Evolutionary conservation across 2,329 filamentous ascomycete genomes (phyloP).

Genomic region (Penicillium carneum): DNA sequence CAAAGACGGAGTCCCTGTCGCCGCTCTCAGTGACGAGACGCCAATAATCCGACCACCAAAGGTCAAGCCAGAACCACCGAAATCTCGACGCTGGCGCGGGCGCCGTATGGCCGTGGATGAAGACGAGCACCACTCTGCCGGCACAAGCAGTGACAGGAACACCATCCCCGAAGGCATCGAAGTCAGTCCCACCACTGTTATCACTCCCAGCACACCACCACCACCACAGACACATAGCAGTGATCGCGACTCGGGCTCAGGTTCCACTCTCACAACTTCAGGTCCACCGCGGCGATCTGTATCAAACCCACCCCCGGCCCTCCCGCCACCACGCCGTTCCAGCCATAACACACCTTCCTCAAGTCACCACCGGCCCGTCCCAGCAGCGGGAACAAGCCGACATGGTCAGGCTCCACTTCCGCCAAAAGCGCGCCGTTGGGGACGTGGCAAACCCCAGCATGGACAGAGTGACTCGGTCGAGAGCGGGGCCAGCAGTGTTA

Average conservation of each 20-base stretch:
- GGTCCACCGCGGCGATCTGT: slow-evolving; percentile 40
- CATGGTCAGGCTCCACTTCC: slow-evolving; percentile 49
- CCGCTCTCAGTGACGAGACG: slow-evolving; percentile 32
- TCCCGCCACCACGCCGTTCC: slow-evolving; percentile 52
- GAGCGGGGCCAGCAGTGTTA: slow-evolving; percentile 29
- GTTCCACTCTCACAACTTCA: slow-evolving; percentile 36
- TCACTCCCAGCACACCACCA: slow-evolving; percentile 18
- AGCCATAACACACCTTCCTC: slow-evolving; percentile 38
- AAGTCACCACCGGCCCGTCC: slow-evolving; percentile 37
- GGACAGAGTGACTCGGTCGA: slow-evolving; percentile 37
- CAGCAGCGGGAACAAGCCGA: slow-evolving; percentile 25
- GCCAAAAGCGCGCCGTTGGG: slow-evolving; percentile 53
- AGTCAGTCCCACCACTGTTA: slow-evolving; percentile 22
- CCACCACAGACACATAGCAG: slow-evolving; percentile 6
- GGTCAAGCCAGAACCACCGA: slow-evolving; percentile 53
- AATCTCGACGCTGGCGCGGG: slow-evolving; percentile 53
- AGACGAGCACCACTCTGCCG: slow-evolving; percentile 34
- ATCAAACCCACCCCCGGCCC: slow-evolving; percentile 50
- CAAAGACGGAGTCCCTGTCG: slow-evolving; percentile 46
- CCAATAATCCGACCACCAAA: slow-evolving; percentile 37
- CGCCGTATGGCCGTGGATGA: slow-evolving; percentile 45
- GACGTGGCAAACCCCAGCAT: slow-evolving; percentile 39
- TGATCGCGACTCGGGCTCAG: slow-evolving; percentile 37
- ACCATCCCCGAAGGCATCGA: slow-evolving; percentile 40
- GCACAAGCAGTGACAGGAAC: slow-evolving; percentile 36